These are phyloP conservation scores for Trichothecium sympodiale DNA, from an alignment of 2,329 filamentous ascomycete species.

Conservation along the genomic window DNA sequence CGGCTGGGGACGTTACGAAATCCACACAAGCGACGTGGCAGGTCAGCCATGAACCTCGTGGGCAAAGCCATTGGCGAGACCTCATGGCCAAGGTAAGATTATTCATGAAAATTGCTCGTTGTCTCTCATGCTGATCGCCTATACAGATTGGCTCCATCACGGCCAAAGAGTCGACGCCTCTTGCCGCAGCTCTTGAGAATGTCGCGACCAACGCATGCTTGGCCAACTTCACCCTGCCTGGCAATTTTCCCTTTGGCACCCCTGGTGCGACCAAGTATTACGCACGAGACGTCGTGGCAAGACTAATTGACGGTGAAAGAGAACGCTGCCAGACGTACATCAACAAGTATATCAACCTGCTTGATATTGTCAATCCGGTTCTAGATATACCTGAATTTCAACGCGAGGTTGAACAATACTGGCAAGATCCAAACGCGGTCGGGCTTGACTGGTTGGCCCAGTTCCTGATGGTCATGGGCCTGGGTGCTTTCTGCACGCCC, in stretches of 20 bases:
- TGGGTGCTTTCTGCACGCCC: slow-evolving; percentile 19
- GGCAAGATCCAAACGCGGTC: slow-evolving; percentile 16
- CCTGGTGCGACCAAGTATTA: slow-evolving; percentile 21
- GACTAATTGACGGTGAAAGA: slow-evolving; percentile 16
- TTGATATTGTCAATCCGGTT: slow-evolving; percentile 22
- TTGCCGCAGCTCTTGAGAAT: slow-evolving; percentile 17
- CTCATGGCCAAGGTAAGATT: slow-evolving; percentile 22
- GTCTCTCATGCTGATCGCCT: slow-evolving; percentile 1
- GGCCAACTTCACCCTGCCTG: slow-evolving; percentile 21
- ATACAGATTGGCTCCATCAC: slow-evolving; percentile 16
- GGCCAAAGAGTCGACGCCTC: slow-evolving; percentile 13
- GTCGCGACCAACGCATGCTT: slow-evolving; percentile 23
- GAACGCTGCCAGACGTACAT: slow-evolving; percentile 15
- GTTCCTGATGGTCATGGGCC: slow-evolving; percentile 23
- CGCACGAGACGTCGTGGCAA: slow-evolving; percentile 17
- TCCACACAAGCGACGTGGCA: slow-evolving; percentile 19
- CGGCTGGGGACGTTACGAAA: slow-evolving; percentile 13
- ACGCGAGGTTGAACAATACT: slow-evolving; percentile 19
- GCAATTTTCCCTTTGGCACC: slow-evolving; percentile 26
- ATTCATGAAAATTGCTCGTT: neutral
- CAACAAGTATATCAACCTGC: slow-evolving; percentile 16
- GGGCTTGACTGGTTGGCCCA: slow-evolving; percentile 21
- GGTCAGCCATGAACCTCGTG: slow-evolving; percentile 20
- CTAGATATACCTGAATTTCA: slow-evolving; percentile 18
- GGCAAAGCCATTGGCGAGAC: slow-evolving; percentile 24